phyloP scores from a whole-genome alignment of 305 asterid genomes.

The Fraxinus angustifolia region DNA sequence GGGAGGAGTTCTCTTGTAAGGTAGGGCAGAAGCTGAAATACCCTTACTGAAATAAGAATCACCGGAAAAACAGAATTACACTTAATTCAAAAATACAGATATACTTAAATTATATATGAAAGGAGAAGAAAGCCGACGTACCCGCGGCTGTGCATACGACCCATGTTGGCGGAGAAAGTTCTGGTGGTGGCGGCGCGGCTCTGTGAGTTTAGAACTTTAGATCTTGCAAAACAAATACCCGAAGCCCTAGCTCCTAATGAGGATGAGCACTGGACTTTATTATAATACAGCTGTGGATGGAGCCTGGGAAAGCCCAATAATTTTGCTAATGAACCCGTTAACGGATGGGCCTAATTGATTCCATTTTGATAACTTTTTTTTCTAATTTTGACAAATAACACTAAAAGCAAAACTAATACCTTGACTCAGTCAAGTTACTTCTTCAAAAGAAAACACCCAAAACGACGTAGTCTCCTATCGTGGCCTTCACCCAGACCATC shows the following conservation, averaged over 20 bases:
- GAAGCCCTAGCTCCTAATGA: background rate
- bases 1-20: slow-evolving; percentile 74
- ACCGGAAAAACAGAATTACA: background rate
- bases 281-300: background rate
- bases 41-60: slow-evolving; percentile 54
- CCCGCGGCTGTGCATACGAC: slow-evolving; percentile 95
- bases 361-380: too few species aligned
- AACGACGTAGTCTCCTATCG: background rate
- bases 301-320: slow-evolving; percentile 7
- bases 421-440: background rate
- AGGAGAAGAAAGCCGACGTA: background rate
- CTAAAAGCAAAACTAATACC: background rate
- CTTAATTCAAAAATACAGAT: background rate
- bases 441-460: background rate
- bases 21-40: slow-evolving; percentile 74
- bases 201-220: background rate
- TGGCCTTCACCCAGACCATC: background rate
- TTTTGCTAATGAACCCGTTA: background rate
- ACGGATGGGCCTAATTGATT: background rate
- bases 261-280: slow-evolving; percentile 36
- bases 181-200: slow-evolving; percentile 19
- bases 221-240: background rate
- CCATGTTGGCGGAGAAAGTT: slow-evolving; percentile 53
- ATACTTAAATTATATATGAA: background rate
- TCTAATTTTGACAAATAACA: background rate